These are phyloP conservation scores for Nidula microcarpa DNA, from an alignment of 768 basidiomycete species.

Conservation along the genomic window DNA sequence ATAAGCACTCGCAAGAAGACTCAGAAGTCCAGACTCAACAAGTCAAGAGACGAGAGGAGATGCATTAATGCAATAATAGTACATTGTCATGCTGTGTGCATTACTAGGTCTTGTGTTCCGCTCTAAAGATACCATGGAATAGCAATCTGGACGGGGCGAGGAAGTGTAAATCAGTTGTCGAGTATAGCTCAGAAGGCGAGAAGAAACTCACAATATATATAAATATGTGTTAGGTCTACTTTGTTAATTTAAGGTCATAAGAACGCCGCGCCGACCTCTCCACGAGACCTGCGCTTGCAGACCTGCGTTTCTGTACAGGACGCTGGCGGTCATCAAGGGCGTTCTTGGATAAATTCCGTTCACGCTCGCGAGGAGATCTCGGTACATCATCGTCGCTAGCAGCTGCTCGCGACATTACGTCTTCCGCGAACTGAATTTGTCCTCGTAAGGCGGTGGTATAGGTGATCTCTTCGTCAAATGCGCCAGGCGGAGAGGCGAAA, in stretches of 20 bases:
- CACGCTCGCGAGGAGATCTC: conserved; percentile 5
- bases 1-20: too few relatives aligned
- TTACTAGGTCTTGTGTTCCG: not conserved
- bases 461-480: conserved; percentile 12
- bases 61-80: conserved; percentile 2
- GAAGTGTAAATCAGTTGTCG: not conserved
- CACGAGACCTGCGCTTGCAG: conserved; percentile 26
- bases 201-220: conserved; percentile 5
- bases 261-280: conserved; percentile 5
- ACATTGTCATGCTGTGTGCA: conserved; percentile 2
- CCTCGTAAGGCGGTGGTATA: not conserved
- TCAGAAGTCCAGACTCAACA: too few relatives aligned
- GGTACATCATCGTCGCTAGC: conserved; percentile 1
- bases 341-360: conserved; percentile 14
- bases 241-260: not conserved
- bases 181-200: not conserved
- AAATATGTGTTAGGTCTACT: not conserved
- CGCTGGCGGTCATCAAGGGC: conserved; percentile 10
- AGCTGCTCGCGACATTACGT: conserved; percentile 9
- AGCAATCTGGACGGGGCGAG: not conserved
- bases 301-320: conserved; percentile 22
- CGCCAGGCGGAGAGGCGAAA: conserved; percentile 36
- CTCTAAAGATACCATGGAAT: not conserved
- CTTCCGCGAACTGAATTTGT: conserved; percentile 22
- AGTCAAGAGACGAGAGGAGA: too few relatives aligned